Conservation (phyloP, 352 stramenopile species). For the Saprolegnia diclina region DNA sequence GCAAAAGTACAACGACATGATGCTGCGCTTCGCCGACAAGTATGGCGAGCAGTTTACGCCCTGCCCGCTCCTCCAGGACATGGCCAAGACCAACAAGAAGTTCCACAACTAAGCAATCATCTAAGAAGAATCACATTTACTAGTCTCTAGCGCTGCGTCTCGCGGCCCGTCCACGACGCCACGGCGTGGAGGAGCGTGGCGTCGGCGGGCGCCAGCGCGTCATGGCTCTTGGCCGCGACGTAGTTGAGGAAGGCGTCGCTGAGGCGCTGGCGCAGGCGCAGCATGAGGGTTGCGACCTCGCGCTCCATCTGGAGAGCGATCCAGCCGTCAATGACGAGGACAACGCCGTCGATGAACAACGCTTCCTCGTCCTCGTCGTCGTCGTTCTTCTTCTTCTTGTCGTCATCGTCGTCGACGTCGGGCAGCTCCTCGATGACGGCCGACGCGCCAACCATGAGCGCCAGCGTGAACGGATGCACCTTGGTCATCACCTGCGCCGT, state of each 20-base stretch:
- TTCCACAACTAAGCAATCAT: conserved; percentile 85
- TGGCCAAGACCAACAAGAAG: conserved; percentile 96
- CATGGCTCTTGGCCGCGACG: conserved; percentile 35
- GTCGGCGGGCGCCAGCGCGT: conserved; percentile 32
- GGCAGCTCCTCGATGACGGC: conserved; percentile 22
- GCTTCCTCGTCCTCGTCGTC: conserved; percentile 33
- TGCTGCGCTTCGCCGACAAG: conserved; percentile 93
- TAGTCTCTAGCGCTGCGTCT: background rate
- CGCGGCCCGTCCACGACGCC: conserved; percentile 39
- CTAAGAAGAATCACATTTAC: conserved; percentile 14
- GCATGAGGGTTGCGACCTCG: conserved; percentile 37
- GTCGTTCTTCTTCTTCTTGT: conserved; percentile 32
- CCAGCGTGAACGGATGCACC: conserved; percentile 48
- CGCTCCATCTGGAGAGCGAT: conserved; percentile 53
- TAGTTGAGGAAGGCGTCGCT: conserved; percentile 59
- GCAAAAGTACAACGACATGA: conserved; percentile 93
- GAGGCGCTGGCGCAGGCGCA: conserved; percentile 50
- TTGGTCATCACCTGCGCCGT: conserved; percentile 68
- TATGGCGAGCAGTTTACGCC: conserved; percentile 96
- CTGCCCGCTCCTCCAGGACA: conserved; percentile 94
- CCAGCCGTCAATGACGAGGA: conserved; percentile 68
- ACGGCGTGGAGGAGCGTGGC: conserved; percentile 44
- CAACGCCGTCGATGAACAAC: conserved; percentile 30
- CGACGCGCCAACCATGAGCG: conserved; percentile 51
- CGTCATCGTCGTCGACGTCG: conserved; percentile 29